phyloP scores from a whole-genome alignment of 495 filamentous ascomycete genomes.

The Xylaria bambusicola region DNA sequence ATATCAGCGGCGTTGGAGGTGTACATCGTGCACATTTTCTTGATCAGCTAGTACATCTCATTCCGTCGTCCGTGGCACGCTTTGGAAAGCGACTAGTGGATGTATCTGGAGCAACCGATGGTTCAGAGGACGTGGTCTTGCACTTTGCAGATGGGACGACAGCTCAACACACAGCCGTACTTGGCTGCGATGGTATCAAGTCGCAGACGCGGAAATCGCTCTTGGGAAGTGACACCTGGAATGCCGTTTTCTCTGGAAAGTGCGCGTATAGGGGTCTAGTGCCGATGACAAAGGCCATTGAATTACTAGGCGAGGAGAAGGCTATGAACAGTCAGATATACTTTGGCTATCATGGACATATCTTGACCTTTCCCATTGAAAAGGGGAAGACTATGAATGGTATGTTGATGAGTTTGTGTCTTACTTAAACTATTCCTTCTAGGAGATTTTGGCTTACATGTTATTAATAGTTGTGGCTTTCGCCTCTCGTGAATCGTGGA shows the following conservation, averaged over 20 bases:
- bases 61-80: slow-evolving; percentile 48
- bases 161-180: slow-evolving; percentile 54
- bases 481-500: slow-evolving; percentile 37
- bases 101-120: slow-evolving; percentile 30
- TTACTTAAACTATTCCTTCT: background rate
- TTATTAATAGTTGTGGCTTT: slow-evolving; percentile 30
- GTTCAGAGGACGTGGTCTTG: slow-evolving; percentile 42
- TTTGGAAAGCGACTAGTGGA: slow-evolving; percentile 48
- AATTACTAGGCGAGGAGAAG: slow-evolving; percentile 59
- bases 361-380: slow-evolving; percentile 68
- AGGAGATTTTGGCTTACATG: slow-evolving; percentile 7
- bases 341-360: slow-evolving; percentile 59
- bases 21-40: slow-evolving; percentile 63
- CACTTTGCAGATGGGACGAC: slow-evolving; percentile 57
- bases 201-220: slow-evolving; percentile 52
- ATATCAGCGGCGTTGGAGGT: slow-evolving; percentile 32
- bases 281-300: slow-evolving; percentile 53
- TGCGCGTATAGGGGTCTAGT: slow-evolving; percentile 57
- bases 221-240: slow-evolving; percentile 39
- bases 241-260: slow-evolving; percentile 53
- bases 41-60: slow-evolving; percentile 56
- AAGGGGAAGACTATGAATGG: slow-evolving; percentile 65
- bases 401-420: slow-evolving; percentile 10
- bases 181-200: slow-evolving; percentile 63
- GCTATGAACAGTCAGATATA: slow-evolving; percentile 56